phyloP scores from a whole-genome alignment of 2,329 filamentous ascomycete genomes.

The Aspergillus sp. region DNA sequence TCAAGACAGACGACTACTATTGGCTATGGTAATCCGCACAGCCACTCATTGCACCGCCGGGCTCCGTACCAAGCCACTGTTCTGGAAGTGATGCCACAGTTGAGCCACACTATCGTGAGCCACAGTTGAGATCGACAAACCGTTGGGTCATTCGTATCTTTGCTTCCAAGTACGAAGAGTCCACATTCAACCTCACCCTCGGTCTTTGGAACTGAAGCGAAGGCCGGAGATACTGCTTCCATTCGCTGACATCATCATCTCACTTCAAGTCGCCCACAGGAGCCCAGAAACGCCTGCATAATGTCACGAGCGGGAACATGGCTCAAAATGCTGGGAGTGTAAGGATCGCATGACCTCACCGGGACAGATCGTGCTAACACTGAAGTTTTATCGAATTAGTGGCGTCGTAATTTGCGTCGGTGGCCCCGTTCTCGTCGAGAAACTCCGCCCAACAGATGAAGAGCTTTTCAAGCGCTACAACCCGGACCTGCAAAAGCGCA shows the following conservation, averaged over 20 bases:
- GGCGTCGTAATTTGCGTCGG: slow-evolving; percentile 72
- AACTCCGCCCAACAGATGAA: slow-evolving; percentile 74
- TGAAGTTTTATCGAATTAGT: slow-evolving; percentile 46
- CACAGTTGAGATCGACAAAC: slow-evolving; percentile 8
- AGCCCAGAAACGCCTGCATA: slow-evolving; percentile 19
- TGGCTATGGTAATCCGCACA: not conserved
- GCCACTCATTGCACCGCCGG: slow-evolving; percentile 1
- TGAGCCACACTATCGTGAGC: not conserved
- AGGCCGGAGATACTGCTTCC: not conserved
- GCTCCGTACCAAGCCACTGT: not conserved
- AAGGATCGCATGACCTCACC: slow-evolving; percentile 33
- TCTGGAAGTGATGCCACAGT: not conserved
- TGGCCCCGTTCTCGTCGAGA: slow-evolving; percentile 80
- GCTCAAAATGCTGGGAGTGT: slow-evolving; percentile 72
- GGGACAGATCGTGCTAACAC: not conserved
- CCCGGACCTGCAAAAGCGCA: slow-evolving; percentile 86
- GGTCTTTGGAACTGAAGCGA: not conserved
- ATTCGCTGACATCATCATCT: slow-evolving; percentile 6
- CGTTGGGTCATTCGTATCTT: not conserved
- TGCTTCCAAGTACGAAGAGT: not conserved
- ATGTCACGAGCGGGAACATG: slow-evolving; percentile 51
- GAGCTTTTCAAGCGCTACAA: slow-evolving; percentile 90
- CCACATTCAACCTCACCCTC: not conserved
- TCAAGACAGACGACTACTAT: not conserved
- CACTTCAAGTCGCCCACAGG: not conserved